Evolutionary conservation across 345 rosid genomes (phyloP), one percentile per base, ranked within the genome.

Genomic region (Xanthoceras sorbifolium): DNA sequence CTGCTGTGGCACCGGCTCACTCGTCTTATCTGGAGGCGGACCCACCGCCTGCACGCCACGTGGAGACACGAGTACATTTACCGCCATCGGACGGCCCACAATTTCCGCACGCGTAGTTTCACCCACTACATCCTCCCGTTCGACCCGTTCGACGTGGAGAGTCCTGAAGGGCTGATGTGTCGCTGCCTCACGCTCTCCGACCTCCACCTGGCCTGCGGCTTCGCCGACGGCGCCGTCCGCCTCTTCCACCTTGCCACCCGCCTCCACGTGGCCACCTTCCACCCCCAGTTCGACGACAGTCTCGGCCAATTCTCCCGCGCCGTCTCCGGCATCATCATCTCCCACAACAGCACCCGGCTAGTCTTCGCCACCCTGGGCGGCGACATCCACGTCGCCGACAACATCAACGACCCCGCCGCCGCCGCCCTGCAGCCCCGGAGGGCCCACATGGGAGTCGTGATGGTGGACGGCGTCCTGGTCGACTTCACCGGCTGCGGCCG

Each of bases 121-220:
- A 2, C 67, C 3, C 85, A 90, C 55, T 69, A 73, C 74, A 81
- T 85, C 10, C 93, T 93, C 57, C 85, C 86, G 1, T 93, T 87
- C 34, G 97, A 92, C 40, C 88, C 84, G 0, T 79, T 87, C 10
- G 97, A 92, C 36, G 85, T 83, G 44, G 87, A 86, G 60, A 83
- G 77, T 52, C 91, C 92, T 0, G 90, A 87, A 17, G 89, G 98
- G 42, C 83, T 90, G 38, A 79, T 78, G 3, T 93, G 98, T 83
- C 97, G 98, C 4, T 88, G 92, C 73, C 94, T 96, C 44, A 75
- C 90, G 0, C 89, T 96, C 66, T 93, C 99, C 0, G 98, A 96
- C 57, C 83, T 65, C 38, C 76, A 89, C 75, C 85, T 96, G n/a
- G 98, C 97, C 3, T 85, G 91, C 14, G 98, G 99, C 0, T 96